Base-by-base conservation (phyloP, 768 basidiomycete species). In the Psilocybe subaeruginosa region DNA sequence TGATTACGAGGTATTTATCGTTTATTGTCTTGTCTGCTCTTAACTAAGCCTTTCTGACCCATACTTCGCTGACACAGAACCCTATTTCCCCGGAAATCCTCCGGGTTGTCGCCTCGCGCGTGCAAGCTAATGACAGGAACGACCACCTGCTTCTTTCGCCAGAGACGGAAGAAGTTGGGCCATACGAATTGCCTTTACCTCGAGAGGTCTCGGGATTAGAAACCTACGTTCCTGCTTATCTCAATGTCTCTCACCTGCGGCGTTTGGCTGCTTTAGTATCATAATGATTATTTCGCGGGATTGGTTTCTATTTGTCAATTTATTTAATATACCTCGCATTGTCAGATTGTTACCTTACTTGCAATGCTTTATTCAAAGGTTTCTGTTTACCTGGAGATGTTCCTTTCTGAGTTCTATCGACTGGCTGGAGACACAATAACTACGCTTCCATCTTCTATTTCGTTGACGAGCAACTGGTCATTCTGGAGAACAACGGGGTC, bases 21-120 rank as follows among this genome's bases (percentile, higher is more conserved):
- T 39, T 39, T 39, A 12, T 43, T 43, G 14, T n/a, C 8, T 16
- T 45, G 81, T 65, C 29, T 56, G 2, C 37, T 35, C 33, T 35
- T 11, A 35, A 35, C 33, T 56, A 17, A 33, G 2, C 11, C 2
- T n/a, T 29, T 35, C 41, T 46, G 11, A 53, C 43, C 48, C 12
- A 49, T n/a, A 23, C 29, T 46, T 29, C 54, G 12, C 19, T 60
- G 8, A 14, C 29, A 39, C 66, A 96, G 93, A 95, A 93, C 67
- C 97, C 97, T 8, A 98, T 99, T 69, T 95, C 96, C 1, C 93
- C 95, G 23, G 97, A 99, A 78, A 99, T 99, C 63, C 82, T 99
- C 41, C 91, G 95, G 54, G 95, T 98, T 19, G 97, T 99, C 55
- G 95, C 97, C 45, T 93, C 95, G 35, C 86, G 97, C 52, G 96